Evolutionary conservation across 75 land plant genomes (phyloP).

Genomic region (Cryptomeria japonica): DNA sequence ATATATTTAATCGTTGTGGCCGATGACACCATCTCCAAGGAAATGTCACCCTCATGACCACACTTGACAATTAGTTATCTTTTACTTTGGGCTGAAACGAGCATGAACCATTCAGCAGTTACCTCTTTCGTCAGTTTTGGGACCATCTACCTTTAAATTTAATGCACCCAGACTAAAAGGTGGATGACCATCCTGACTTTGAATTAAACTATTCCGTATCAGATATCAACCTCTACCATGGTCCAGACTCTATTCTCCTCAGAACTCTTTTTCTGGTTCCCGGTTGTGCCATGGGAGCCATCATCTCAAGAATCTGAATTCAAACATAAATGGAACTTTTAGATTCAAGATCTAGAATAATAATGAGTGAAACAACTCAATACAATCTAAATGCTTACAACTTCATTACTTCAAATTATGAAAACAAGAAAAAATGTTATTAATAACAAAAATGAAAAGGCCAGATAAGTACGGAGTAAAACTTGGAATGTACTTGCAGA

Average conservation of each 20-base stretch:
- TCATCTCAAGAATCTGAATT: constrained; percentile 10
- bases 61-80: not conserved
- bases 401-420: not conserved
- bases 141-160: not conserved
- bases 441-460: not conserved
- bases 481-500: not conserved
- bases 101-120: not conserved
- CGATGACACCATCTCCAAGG: constrained; percentile 3
- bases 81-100: not conserved
- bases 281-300: not conserved
- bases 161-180: not conserved
- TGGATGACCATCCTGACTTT: not conserved
- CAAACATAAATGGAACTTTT: not conserved
- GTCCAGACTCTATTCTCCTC: constrained; percentile 1
- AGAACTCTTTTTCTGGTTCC: constrained; percentile 9
- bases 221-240: constrained; percentile 4
- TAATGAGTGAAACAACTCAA: not conserved
- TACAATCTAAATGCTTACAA: not conserved
- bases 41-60: not conserved
- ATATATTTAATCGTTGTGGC: constrained; percentile 7
- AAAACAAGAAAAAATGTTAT: not conserved
- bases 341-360: not conserved
- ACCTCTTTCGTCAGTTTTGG: not conserved
- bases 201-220: not conserved
- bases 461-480: not conserved